A percentile compares a stretch with the other conserved stretches of the same genome.
phyloP scores from a whole-genome alignment of 1,284 basidiomycete genomes.

The Phellopilus nigrolimitatus region DNA sequence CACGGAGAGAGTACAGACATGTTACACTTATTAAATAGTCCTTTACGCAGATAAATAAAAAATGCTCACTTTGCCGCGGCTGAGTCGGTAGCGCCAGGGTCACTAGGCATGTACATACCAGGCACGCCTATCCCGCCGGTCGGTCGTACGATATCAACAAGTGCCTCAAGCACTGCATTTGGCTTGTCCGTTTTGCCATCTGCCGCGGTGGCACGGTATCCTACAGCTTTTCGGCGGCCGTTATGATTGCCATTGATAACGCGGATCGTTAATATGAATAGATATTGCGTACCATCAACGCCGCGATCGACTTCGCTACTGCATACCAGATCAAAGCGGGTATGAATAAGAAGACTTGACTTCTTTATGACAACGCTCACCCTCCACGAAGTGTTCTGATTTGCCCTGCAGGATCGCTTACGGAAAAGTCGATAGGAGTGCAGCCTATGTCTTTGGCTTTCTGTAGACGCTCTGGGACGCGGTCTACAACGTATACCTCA shows the following conservation, averaged over 20 bases:
- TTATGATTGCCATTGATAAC: no score
- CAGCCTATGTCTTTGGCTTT: conserved; percentile 50
- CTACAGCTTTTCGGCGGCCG: conserved; percentile 34
- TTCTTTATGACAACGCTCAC: conserved; percentile 27
- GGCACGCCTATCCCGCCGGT: conserved; percentile 51
- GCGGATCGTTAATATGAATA: neutral
- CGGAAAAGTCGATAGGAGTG: conserved; percentile 43
- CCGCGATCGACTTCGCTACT: conserved; percentile 48
- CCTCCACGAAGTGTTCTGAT: conserved; percentile 39
- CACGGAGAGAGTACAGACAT: no score
- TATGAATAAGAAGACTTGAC: neutral
- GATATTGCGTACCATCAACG: conserved; percentile 39
- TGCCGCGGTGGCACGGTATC: conserved; percentile 46
- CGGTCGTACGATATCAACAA: conserved; percentile 45
- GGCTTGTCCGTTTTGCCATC: conserved; percentile 50
- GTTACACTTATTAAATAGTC: no score
- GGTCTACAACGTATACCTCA: conserved; percentile 49
- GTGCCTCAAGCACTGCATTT: conserved; percentile 44
- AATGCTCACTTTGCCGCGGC: conserved; percentile 39
- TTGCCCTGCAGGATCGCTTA: conserved; percentile 40
- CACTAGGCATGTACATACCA: conserved; percentile 47
- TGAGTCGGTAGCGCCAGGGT: conserved; percentile 49
- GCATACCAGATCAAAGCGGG: conserved; percentile 5
- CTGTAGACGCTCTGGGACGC: conserved; percentile 43
- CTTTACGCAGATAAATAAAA: neutral